phyloP scores from a whole-genome alignment of 2,329 filamentous ascomycete genomes.

The Zelopaecilomyces penicillatus region DNA sequence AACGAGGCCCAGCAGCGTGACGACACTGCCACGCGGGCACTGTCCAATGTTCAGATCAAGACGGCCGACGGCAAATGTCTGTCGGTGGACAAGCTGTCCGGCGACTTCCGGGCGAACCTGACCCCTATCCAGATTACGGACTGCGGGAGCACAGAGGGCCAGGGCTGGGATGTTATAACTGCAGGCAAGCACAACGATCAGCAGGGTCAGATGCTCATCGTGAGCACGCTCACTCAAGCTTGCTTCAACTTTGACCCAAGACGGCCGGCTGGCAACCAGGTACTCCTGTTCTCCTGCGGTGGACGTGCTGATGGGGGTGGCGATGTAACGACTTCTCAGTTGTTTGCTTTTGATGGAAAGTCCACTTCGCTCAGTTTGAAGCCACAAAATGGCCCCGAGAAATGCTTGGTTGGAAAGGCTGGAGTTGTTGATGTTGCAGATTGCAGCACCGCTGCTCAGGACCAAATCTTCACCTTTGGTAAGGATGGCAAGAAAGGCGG shows the following conservation, averaged over 20 bases:
- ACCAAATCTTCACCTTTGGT: conserved; percentile 34
- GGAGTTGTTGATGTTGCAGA: conserved; percentile 34
- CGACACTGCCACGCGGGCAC: conserved; percentile 33
- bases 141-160: conserved; percentile 34
- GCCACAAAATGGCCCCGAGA: conserved; percentile 36
- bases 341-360: conserved; percentile 38
- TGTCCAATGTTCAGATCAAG: conserved; percentile 36
- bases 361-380: conserved; percentile 33
- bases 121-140: conserved; percentile 36
- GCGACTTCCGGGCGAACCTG: conserved; percentile 40
- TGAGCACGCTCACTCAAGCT: conserved; percentile 49
- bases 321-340: conserved; percentile 41
- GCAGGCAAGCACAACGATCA: conserved; percentile 43
- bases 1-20: conserved; percentile 38
- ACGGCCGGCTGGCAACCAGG: conserved; percentile 41
- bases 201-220: conserved; percentile 39
- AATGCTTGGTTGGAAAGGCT: conserved; percentile 39
- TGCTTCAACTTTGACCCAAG: conserved; percentile 51
- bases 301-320: conserved; percentile 48
- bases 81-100: conserved; percentile 37
- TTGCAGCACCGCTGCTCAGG: conserved; percentile 31
- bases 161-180: conserved; percentile 41
- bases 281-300: conserved; percentile 50
- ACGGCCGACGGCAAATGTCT: conserved; percentile 37
- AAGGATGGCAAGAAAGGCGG: background rate